phyloP scores from a whole-genome alignment of 2,329 filamentous ascomycete species.

The Penicillium sp. region DNA sequence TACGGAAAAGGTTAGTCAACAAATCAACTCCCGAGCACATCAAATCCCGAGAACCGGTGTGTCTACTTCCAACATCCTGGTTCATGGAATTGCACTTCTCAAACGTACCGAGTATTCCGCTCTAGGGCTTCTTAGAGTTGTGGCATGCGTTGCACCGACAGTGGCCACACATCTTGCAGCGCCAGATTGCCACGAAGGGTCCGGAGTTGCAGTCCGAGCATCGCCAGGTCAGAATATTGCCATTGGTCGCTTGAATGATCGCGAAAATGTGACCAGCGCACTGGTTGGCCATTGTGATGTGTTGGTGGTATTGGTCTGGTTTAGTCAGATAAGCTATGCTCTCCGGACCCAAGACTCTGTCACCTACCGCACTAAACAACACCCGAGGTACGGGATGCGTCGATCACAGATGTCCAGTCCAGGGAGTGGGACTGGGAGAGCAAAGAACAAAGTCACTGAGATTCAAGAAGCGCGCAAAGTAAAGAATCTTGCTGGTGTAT shows the following conservation, averaged over 20 bases:
- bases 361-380: conserved; percentile 19
- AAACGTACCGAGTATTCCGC: background rate
- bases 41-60: background rate
- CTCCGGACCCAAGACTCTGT: conserved; percentile 9
- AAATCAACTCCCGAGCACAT: background rate
- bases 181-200: conserved; percentile 44
- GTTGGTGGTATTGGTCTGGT: background rate
- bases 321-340: conserved; percentile 1
- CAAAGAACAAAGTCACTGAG: background rate
- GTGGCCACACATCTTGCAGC: conserved; percentile 44
- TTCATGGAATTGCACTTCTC: background rate
- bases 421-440: background rate
- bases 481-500: background rate
- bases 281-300: conserved; percentile 37
- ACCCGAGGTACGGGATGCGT: conserved; percentile 19
- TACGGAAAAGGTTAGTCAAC: background rate
- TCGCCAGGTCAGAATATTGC: conserved; percentile 45
- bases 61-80: background rate
- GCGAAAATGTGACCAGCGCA: conserved; percentile 40
- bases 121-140: conserved; percentile 32
- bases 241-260: conserved; percentile 43
- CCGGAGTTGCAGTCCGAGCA: conserved; percentile 45
- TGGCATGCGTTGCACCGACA: conserved; percentile 44
- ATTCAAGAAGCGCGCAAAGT: too few species aligned
- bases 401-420: conserved; percentile 20